A percentile compares a stretch with the other conserved stretches of the same genome.
Evolutionary conservation across 129 eudicot genomes (phyloP).

Genomic region (Mikania micrantha): DNA sequence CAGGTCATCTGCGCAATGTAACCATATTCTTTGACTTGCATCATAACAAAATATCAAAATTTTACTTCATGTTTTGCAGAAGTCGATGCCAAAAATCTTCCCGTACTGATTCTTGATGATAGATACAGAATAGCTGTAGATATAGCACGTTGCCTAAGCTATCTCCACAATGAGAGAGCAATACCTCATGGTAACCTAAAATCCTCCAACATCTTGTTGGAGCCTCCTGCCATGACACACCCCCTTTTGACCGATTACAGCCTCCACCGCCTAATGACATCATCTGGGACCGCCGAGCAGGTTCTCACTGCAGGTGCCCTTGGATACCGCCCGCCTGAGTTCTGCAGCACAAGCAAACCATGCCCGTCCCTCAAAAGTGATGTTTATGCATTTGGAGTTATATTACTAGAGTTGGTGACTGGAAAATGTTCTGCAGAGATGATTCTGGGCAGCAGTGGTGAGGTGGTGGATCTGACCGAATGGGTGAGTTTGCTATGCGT

Average conservation of each 20-base stretch:
- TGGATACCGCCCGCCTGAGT: conserved; percentile 86
- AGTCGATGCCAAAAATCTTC: conserved; percentile 38
- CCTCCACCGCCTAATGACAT: conserved; percentile 78
- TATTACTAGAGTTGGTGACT: conserved; percentile 64
- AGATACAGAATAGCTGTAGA: conserved; percentile 50
- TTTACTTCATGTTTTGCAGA: conserved; percentile 39
- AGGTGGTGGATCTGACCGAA: conserved; percentile 59
- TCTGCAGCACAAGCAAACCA: conserved; percentile 72
- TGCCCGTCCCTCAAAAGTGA: conserved; percentile 85
- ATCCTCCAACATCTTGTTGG: conserved; percentile 67
- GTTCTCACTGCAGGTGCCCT: conserved; percentile 74
- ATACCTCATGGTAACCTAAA: conserved; percentile 92
- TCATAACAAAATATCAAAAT: background rate
- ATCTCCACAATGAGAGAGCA: conserved; percentile 70
- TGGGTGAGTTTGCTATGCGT: conserved; percentile 61
- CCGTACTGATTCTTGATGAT: conserved; percentile 36
- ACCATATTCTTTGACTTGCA: background rate
- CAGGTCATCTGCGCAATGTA: no score
- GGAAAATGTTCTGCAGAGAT: conserved; percentile 60
- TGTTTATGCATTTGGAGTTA: conserved; percentile 81
- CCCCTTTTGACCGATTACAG: conserved; percentile 66
- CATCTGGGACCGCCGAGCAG: conserved; percentile 80
- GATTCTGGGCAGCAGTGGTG: conserved; percentile 42
- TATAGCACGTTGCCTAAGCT: conserved; percentile 61
- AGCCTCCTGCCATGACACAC: conserved; percentile 39